Base-by-base conservation (phyloP, 148 eudicot species). In the Cornus kousa region DNA sequence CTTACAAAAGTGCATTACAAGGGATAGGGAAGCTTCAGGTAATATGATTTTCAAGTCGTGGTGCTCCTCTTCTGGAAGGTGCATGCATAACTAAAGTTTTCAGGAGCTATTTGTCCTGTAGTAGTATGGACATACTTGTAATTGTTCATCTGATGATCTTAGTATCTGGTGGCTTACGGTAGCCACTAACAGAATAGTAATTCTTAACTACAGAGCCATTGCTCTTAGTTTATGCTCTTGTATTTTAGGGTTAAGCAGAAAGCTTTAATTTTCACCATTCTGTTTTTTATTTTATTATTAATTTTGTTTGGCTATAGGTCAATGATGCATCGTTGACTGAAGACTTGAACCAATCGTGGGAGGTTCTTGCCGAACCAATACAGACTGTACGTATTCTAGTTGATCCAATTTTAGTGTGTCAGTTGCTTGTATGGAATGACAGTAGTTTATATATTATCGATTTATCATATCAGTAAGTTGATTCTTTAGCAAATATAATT, bases 301-400 rank as follows among this genome's bases (percentile, higher is more conserved):
- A 23, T 50, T 3, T 80, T 19, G 6, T 72, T 46, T 70, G 23
- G 3, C 33, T 5, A 28, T 88, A 96, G 98, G 99, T 96, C 74
- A 93, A 96, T 84, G 91, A 87, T 86, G 86, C 91, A 77, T 84
- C 85, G 50, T 80, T 96, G 88, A 82, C 31, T 74, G 88, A 91
- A 81, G 99, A 93, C 87, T 84, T 96, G 89, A 76, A 93, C 79
- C 78, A 87, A 32, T 79, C 90, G n/a, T 93, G 99, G 99, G 99
- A 93, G 91, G 98, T 96, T 82, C 97, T 96, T 77, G 99, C 98
- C 33, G 98, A 96, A 83, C 98, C 99, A 68, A 86, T 95, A 82
- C 99, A 95, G 81, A 95, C 97, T 24, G 99, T 95, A 90, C 72
- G 93, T 86, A 59, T 76, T 80, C 35, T 67, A 35, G 37, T 35